Base-by-base conservation (phyloP, 768 basidiomycete genomes). In the Sarcodon sp. region DNA sequence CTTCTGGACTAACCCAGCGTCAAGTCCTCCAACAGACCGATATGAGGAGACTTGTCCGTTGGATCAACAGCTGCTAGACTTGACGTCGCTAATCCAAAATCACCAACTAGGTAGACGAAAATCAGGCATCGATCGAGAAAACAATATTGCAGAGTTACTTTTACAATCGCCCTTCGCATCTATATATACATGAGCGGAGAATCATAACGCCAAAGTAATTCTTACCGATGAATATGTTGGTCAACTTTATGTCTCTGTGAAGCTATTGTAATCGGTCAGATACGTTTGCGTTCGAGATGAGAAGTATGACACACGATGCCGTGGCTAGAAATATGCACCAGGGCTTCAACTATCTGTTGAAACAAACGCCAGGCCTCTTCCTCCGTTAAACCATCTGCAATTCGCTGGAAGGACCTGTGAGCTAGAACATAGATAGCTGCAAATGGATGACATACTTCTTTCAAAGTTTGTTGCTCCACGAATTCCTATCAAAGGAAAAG, bases 181-280 rank as follows among this genome's bases (percentile, higher is more conserved):
- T 88, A 34, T 53, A 32, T 50, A 43, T 4, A 36, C 16, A 39
- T 50, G 16, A 49, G 36, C 6, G 41, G 15, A 54, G 34, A 43
- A n/a, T 33, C 47, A 27, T 9, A 37, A 33, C 36, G 27, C 16
- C 37, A 3, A 18, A 41, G 18, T 6, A 37, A 44, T 18, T 61
- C 74, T 32, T 54, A 88, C 89, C 88, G 45, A 94, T 89, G 63
- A 97, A 90, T 53, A 97, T 91, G 57, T 97, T 97, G 0, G 85
- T 87, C 11, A 90, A 67, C 61, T 97, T 97, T 61, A 97, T 87
- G 61, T 96, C 92, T 45, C 87, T 71, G 63, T 89, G 86, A 47
- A 89, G 64, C 77, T 79, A 46, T 4, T 34, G 13, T 34, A 46
- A 45, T 39, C 47, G 6, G 13, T 12, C 8, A 27, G 36, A 52